phyloP scores from a whole-genome alignment of 1,284 basidiomycete genomes.

The Porodaedalea pini region DNA sequence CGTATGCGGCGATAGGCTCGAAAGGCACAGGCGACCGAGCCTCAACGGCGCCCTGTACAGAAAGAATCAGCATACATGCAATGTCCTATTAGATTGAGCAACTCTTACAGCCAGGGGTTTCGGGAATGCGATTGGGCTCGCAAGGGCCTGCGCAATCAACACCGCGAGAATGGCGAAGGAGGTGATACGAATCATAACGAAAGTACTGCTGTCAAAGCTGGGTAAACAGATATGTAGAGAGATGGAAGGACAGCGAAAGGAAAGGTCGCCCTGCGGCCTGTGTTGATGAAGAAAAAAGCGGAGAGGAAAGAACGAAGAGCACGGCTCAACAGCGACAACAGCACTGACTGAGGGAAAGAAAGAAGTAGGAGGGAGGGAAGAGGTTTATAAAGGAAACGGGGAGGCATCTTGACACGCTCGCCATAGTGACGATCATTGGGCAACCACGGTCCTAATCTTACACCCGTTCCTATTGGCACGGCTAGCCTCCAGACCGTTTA shows the following conservation, averaged over 20 bases:
- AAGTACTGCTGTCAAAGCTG: conserved; percentile 20
- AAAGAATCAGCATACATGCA: not conserved
- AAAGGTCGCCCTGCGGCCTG: conserved; percentile 39
- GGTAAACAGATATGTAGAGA: conserved; percentile 9
- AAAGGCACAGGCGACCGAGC: conserved; percentile 33
- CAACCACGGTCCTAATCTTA: not conserved
- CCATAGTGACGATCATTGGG: conserved; percentile 3
- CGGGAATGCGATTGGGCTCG: conserved; percentile 41
- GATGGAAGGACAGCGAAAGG: conserved; percentile 24
- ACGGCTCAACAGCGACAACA: conserved; percentile 24
- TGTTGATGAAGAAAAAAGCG: conserved; percentile 25
- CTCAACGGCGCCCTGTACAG: conserved; percentile 26
- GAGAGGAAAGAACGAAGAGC: conserved; percentile 18
- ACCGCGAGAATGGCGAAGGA: conserved; percentile 40
- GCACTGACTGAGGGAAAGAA: conserved; percentile 30
- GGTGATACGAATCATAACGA: conserved; percentile 34
- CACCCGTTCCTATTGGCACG: not conserved
- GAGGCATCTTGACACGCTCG: not conserved
- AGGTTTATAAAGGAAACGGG: conserved; percentile 24
- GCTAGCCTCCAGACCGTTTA: not conserved
- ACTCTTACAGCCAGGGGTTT: conserved; percentile 35
- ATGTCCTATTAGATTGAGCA: not conserved
- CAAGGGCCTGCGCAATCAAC: conserved; percentile 44
- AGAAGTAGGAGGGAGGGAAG: conserved; percentile 16
- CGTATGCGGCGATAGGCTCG: conserved; percentile 46